Conservation (phyloP, 805 yeast species). For the Yamadazyma kitorensis region DNA sequence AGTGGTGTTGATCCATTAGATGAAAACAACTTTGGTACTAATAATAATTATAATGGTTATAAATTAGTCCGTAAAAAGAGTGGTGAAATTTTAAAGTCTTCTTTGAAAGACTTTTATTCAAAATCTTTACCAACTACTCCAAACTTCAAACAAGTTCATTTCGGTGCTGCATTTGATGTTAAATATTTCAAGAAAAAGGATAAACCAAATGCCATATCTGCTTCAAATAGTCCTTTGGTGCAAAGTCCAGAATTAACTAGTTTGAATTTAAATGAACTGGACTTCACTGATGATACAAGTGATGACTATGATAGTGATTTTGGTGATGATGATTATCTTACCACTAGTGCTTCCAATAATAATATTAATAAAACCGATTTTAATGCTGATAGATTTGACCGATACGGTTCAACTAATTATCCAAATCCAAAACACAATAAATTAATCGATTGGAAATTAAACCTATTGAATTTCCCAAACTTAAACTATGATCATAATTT, state of each 20-base stretch:
- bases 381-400: slow-evolving; percentile 13
- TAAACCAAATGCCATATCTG: slow-evolving; percentile 74
- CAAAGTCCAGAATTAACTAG: slow-evolving; percentile 17
- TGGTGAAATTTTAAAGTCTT: slow-evolving; percentile 82
- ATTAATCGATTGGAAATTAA: slow-evolving; percentile 43
- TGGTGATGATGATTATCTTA: slow-evolving; percentile 5
- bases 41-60: slow-evolving; percentile 13
- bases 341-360: too few relatives aligned
- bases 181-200: slow-evolving; percentile 66
- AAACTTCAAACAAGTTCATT: slow-evolving; percentile 72
- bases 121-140: slow-evolving; percentile 49
- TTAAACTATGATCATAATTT: slow-evolving; percentile 47
- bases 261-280: slow-evolving; percentile 12
- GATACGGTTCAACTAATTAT: slow-evolving; percentile 15
- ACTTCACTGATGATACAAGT: slow-evolving; percentile 16
- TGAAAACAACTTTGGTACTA: too few relatives aligned
- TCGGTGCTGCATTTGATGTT: slow-evolving; percentile 58
- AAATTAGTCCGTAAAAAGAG: slow-evolving; percentile 72
- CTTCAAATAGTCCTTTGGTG: slow-evolving; percentile 55
- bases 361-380: slow-evolving; percentile 6
- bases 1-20: too few relatives aligned
- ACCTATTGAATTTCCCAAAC: slow-evolving; percentile 39
- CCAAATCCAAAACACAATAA: slow-evolving; percentile 19
- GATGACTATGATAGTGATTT: slow-evolving; percentile 13
- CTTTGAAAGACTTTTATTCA: slow-evolving; percentile 51